Base-by-base conservation (phyloP, 352 stramenopile species). In the Phytopythium mirpurense region DNA sequence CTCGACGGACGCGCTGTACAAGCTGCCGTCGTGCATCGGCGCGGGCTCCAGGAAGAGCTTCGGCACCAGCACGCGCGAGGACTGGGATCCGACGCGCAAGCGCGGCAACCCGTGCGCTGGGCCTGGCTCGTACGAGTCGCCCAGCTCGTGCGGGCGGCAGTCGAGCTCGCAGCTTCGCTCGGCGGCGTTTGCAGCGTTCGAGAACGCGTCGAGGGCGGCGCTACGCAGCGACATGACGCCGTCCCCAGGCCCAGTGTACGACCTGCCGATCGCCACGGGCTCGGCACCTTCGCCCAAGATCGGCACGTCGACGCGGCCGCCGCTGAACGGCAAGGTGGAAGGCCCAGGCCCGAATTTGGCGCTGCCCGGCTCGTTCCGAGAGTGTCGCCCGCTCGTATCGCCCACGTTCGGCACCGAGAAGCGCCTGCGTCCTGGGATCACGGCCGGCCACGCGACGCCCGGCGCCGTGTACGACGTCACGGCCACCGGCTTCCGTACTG, bases 181-280 rank as follows among this genome's bases (percentile, higher is more conserved):
- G 12, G 59, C 74, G 11, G 70, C 57, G 6, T 69, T 70, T 8
- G 61, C 80, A 0, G 77, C 72, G 10, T 93, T 93, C 55, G 78
- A 83, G 21, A 89, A 91, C 43, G 83, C 78, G 5, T 48, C 76
- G 1, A 72, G 80, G 7, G 58, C 72, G 15, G 38, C 69, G 1
- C 46, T 78, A 2, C 62, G 71, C 34, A 70, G 76, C 21, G 79
- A 90, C 55, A 62, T 63, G 27, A 90, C 83, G 40, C 71, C 77
- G 18, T 88, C 75, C 14, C 81, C 83, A 2, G 83, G 81, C 0
- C 81, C 83, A 5, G 84, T 93, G 51, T 93, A 93, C 59, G 74
- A 90, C 24, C 60, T 90, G 6, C 68, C 73, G 5, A 66, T 68
- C 14, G 60, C 72, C 2, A 70, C 86, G 31, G 72, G 80, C 36